Conservation (phyloP, 768 basidiomycete genomes). For the Bullera alba region DNA sequence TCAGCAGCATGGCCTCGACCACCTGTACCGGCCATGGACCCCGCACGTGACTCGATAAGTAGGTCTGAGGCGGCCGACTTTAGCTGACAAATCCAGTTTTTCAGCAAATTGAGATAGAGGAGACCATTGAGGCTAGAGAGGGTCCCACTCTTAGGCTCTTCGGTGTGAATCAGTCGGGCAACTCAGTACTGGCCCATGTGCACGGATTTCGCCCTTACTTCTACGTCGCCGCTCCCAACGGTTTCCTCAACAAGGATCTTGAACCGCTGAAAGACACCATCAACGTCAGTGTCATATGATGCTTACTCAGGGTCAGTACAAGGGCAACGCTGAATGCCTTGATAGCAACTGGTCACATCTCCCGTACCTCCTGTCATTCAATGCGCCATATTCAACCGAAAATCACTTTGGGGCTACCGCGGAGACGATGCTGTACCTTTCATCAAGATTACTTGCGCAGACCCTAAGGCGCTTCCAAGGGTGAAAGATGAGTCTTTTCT, state of each 20-base stretch:
- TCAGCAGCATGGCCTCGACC: slow-evolving; percentile 45
- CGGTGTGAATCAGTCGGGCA: slow-evolving; percentile 82
- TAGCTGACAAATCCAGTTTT: slow-evolving; percentile 58
- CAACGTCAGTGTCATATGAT: slow-evolving; percentile 56
- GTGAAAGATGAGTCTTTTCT: slow-evolving; percentile 70
- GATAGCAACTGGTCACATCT: slow-evolving; percentile 14
- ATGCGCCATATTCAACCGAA: slow-evolving; percentile 57
- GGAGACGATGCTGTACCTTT: slow-evolving; percentile 75
- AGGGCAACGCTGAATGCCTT: background rate
- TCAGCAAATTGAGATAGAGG: slow-evolving; percentile 92
- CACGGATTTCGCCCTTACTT: slow-evolving; percentile 86
- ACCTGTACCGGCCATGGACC: slow-evolving; percentile 52
- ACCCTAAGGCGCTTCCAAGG: slow-evolving; percentile 73
- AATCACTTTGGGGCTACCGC: slow-evolving; percentile 77
- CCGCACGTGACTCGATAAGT: slow-evolving; percentile 64
- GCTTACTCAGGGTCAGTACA: background rate
- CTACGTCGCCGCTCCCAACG: slow-evolving; percentile 78
- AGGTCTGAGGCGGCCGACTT: slow-evolving; percentile 26
- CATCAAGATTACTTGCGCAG: slow-evolving; percentile 70
- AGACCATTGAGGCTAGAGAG: slow-evolving; percentile 54
- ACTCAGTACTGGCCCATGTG: slow-evolving; percentile 81
- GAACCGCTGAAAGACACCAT: slow-evolving; percentile 60
- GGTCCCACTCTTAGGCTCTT: slow-evolving; percentile 61
- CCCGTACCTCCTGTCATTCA: slow-evolving; percentile 24
- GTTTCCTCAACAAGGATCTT: slow-evolving; percentile 65